Conservation (phyloP, 2,329 filamentous ascomycete genomes). For the Emericellopsis cladophorae region DNA sequence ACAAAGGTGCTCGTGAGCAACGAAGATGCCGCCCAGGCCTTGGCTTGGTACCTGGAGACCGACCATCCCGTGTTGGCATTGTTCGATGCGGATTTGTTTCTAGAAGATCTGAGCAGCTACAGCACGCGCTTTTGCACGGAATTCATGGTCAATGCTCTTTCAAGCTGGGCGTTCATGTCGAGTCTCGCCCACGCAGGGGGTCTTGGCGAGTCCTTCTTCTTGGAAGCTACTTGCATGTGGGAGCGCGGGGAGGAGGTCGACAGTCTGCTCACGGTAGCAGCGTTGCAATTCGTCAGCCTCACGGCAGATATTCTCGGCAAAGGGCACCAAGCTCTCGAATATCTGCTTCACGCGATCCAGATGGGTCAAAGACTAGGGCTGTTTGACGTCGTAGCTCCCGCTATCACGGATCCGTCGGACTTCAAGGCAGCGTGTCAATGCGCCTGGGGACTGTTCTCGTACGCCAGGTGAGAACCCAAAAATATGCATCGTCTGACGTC, state of each 20-base stretch:
- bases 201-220: background rate
- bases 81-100: constrained; percentile 20
- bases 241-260: background rate
- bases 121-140: constrained; percentile 15
- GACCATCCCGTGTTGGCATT: constrained; percentile 23
- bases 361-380: constrained; percentile 3
- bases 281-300: constrained; percentile 4
- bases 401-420: background rate
- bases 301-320: constrained; percentile 2
- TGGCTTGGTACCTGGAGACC: constrained; percentile 20
- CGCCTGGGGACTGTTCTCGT: constrained; percentile 5
- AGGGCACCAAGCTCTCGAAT: background rate
- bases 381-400: background rate
- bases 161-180: constrained; percentile 12
- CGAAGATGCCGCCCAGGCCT: constrained; percentile 4
- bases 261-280: constrained; percentile 1
- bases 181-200: background rate
- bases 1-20: constrained; percentile 1
- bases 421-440: constrained; percentile 1
- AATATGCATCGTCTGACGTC: background rate
- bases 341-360: constrained; percentile 1
- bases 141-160: constrained; percentile 19
- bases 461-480: constrained; percentile 1
- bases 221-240: background rate
- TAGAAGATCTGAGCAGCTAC: constrained; percentile 15